phyloP scores from a whole-genome alignment of 2,329 filamentous ascomycete species.

The Colletotrichum acutatum region DNA sequence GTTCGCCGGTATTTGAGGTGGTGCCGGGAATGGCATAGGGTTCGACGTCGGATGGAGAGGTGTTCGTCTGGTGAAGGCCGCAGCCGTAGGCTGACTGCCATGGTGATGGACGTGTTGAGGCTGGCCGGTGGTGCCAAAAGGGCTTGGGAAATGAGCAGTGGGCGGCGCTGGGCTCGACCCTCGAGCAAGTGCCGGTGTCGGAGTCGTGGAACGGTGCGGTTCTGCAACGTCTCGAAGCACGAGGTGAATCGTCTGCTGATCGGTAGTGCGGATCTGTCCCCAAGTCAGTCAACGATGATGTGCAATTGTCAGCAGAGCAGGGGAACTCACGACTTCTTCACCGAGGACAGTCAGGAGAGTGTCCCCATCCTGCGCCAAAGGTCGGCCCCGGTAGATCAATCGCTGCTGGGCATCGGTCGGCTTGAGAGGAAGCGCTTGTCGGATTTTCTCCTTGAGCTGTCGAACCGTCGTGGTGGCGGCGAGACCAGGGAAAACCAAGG shows the following conservation, averaged over 20 bases:
- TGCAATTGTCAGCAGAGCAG: slow-evolving; percentile 10
- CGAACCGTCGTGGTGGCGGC: slow-evolving; percentile 63
- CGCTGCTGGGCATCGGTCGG: slow-evolving; percentile 67
- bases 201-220: slow-evolving; percentile 37
- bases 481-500: slow-evolving; percentile 60
- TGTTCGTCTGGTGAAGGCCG: slow-evolving; percentile 43
- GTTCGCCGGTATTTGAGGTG: slow-evolving; percentile 40
- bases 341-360: slow-evolving; percentile 69
- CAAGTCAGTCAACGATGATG: slow-evolving; percentile 31
- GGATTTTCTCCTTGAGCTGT: slow-evolving; percentile 68
- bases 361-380: slow-evolving; percentile 64
- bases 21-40: slow-evolving; percentile 45
- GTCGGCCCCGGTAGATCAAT: slow-evolving; percentile 69
- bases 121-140: slow-evolving; percentile 38
- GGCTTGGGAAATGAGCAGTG: slow-evolving; percentile 27
- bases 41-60: slow-evolving; percentile 41
- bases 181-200: slow-evolving; percentile 39
- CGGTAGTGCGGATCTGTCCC: slow-evolving; percentile 30
- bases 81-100: slow-evolving; percentile 43
- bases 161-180: slow-evolving; percentile 40
- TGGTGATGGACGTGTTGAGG: slow-evolving; percentile 38
- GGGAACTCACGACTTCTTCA: slow-evolving; percentile 59
- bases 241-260: slow-evolving; percentile 64
- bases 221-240: slow-evolving; percentile 57
- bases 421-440: slow-evolving; percentile 59